A percentile compares a stretch with the other conserved stretches of the same genome.
These are phyloP conservation scores for Pseudopithomyces maydicus DNA, from an alignment of 2,329 filamentous ascomycete species.

Conservation along the genomic window DNA sequence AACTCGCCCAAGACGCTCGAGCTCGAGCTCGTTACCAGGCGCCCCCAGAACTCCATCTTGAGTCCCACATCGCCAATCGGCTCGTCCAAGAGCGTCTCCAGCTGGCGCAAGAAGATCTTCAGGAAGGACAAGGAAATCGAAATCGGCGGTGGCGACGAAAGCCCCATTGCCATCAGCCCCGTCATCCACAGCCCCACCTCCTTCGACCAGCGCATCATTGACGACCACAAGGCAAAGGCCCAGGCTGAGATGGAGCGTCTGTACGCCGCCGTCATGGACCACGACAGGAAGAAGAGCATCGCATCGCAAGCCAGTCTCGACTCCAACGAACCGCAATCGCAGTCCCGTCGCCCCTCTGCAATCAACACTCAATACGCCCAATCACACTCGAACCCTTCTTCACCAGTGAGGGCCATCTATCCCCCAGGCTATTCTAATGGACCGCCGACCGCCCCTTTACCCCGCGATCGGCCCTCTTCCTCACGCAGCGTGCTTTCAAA, in stretches of 20 bases:
- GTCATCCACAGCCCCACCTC: conserved; percentile 65
- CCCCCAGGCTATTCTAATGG: conserved; percentile 45
- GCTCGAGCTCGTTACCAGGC: conserved; percentile 62
- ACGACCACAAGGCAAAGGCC: conserved; percentile 73
- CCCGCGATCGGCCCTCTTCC: conserved; percentile 28
- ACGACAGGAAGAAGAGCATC: conserved; percentile 64
- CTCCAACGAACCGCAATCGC: conserved; percentile 20
- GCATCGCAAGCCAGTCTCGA: conserved; percentile 32
- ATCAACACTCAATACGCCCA: conserved; percentile 35
- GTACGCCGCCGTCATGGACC: conserved; percentile 90
- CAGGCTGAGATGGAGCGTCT: conserved; percentile 86
- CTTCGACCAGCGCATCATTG: conserved; percentile 78
- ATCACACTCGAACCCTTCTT: conserved; percentile 40
- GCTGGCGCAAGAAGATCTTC: conserved; percentile 42
- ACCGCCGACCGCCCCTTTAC: conserved; percentile 30
- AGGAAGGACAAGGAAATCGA: conserved; percentile 29
- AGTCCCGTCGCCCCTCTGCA: conserved; percentile 24
- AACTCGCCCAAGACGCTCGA: conserved; percentile 58
- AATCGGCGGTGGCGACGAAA: conserved; percentile 24
- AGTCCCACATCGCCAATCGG: conserved; percentile 7
- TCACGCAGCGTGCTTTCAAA: conserved; percentile 46
- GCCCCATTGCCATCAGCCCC: conserved; percentile 38
- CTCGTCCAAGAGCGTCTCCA: conserved; percentile 34
- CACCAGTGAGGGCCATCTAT: conserved; percentile 55
- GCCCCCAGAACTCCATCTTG: conserved; percentile 2